Conservation (phyloP, 108 stramenopile species). For the Conticribra weissflogii region DNA sequence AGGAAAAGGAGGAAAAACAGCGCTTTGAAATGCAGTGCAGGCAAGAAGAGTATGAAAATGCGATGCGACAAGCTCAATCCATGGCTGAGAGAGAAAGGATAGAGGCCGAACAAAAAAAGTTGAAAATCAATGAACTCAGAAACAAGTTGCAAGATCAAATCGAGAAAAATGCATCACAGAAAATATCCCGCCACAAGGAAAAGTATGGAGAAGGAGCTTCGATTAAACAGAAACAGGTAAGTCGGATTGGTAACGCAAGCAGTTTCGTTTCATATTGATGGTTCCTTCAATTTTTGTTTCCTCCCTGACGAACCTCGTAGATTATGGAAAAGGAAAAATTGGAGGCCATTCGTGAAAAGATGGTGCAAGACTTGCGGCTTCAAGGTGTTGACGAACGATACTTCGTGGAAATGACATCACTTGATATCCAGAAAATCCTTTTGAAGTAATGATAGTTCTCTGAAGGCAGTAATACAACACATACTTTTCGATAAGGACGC, state of each 20-base stretch:
- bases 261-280: too few species aligned
- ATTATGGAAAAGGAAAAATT: constrained; percentile 52
- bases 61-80: constrained; percentile 36
- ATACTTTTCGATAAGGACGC: too few species aligned
- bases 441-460: constrained; percentile 22
- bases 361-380: constrained; percentile 58
- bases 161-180: constrained; percentile 56
- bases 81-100: constrained; percentile 61
- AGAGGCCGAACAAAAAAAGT: constrained; percentile 39
- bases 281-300: too few species aligned
- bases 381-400: constrained; percentile 64
- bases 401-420: constrained; percentile 55
- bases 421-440: constrained; percentile 52
- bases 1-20: constrained; percentile 32
- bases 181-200: constrained; percentile 38
- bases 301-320: too few species aligned
- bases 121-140: constrained; percentile 44
- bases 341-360: constrained; percentile 56
- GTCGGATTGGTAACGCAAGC: too few species aligned
- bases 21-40: constrained; percentile 44
- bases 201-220: constrained; percentile 55
- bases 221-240: constrained; percentile 50
- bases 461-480: too few species aligned
- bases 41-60: constrained; percentile 57
- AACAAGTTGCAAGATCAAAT: constrained; percentile 62